Base-by-base conservation (phyloP, 2,329 filamentous ascomycete genomes). In the Alternaria gansuensis region DNA sequence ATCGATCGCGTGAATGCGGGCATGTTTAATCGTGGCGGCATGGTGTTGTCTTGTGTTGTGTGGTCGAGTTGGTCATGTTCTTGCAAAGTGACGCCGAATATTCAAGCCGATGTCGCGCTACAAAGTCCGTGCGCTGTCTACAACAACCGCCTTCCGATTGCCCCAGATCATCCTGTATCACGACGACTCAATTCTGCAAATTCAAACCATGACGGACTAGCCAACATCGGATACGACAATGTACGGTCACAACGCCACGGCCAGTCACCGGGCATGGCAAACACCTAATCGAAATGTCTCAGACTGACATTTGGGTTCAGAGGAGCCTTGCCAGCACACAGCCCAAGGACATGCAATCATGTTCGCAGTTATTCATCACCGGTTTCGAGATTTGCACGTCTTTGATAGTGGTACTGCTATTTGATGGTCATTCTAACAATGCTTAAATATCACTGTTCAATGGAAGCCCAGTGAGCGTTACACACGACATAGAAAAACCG, bases 11-110 rank as follows among this genome's bases (percentile, higher is more conserved):
- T 53, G 29, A 77, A 60, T 1, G 66, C 57, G 39, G 74, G 62
- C 49, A 77, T 28, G 43, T 70, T 77, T 50, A 78, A 66, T 74
- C 75, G 73, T 51, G 77, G 77, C 59, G 77, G 74, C 77, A 79
- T 79, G 17, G 52, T 71, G 66, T 39, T 40, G 59, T 63, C 64
- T 61, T 62, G 59, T 63, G 65, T 61, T 62, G 59, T 65, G 63
- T 49, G 13, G 55, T 51, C 56, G 43, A 50, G 4, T 56, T 59
- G 51, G 54, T 40, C 50, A 55, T 44, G 54, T 57, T 37, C 50
- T 58, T 33, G 44, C 44, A 67, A 68, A 66, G 67, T 66, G 64
- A 68, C 65, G 64, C 62, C 43, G 52, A 62, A 56, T 54, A 50
- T 59, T 49, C 36, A 44, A 37, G 51, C 49, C 61, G 33, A 59